These are phyloP conservation scores for Penicillium sp. DNA, from an alignment of 2,329 filamentous ascomycete genomes.

Conservation along the genomic window DNA sequence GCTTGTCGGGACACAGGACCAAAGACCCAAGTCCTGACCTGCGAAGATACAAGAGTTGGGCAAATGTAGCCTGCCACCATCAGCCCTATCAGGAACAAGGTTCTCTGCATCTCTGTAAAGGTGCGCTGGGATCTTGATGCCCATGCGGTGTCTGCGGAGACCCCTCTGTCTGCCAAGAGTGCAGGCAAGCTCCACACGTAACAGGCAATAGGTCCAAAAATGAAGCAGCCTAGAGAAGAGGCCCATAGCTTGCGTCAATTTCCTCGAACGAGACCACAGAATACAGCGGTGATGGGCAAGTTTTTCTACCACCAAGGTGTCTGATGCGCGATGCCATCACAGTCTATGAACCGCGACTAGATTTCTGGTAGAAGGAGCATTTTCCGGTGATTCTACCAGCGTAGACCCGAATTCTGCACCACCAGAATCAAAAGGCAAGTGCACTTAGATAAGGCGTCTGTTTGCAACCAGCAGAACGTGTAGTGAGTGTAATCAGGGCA, in stretches of 20 bases:
- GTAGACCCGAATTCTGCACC: no score
- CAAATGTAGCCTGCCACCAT: no score
- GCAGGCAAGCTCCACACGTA: slow-evolving; percentile 8
- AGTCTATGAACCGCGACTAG: not conserved
- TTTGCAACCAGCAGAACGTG: no score
- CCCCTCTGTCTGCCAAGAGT: slow-evolving; percentile 8
- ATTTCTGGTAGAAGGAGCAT: not conserved
- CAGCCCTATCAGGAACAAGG: no score
- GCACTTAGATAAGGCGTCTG: no score
- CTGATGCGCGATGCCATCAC: not conserved
- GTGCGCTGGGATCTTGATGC: not conserved
- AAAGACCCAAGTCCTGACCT: no score
- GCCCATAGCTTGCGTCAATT: slow-evolving; percentile 13
- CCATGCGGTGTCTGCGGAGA: slow-evolving; percentile 3
- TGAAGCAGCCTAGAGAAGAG: slow-evolving; percentile 19
- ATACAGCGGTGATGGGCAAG: no score
- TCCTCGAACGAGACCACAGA: not conserved
- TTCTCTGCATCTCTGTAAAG: not conserved
- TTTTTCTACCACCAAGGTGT: not conserved
- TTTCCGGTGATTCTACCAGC: no score
- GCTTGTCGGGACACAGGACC: no score
- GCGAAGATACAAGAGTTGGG: no score
- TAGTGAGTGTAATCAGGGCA: no score
- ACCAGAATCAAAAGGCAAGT: no score
- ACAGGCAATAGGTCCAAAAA: slow-evolving; percentile 15